Percentiles rank a stretch among this genome's conserved stretches.
These are phyloP conservation scores for Trypanosoma melophagium DNA, from an alignment of 208 protist species.

Conservation along the genomic window DNA sequence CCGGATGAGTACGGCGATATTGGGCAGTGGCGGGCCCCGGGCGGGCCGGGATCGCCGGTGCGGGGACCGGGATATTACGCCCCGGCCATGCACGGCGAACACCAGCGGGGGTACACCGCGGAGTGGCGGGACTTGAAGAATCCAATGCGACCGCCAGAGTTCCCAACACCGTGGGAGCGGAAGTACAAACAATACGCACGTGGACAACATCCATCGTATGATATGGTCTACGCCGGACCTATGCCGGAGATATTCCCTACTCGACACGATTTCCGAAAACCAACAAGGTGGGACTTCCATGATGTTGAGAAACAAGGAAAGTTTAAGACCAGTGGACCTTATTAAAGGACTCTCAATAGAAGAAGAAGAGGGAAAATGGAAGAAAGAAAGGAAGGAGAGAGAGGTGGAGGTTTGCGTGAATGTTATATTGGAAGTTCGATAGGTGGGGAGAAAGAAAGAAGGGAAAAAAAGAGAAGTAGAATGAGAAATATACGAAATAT, in stretches of 20 bases:
- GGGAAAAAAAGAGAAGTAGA: neutral
- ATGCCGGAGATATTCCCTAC: slow-evolving; percentile 92
- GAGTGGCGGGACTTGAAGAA: slow-evolving; percentile 90
- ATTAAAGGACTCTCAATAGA: slow-evolving; percentile 34
- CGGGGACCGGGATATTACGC: slow-evolving; percentile 89
- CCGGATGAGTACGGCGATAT: slow-evolving; percentile 91
- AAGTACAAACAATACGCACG: slow-evolving; percentile 91
- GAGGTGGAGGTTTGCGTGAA: too few relatives aligned
- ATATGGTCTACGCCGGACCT: slow-evolving; percentile 89
- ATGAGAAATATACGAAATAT: too few relatives aligned
- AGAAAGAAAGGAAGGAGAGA: neutral
- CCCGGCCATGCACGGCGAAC: slow-evolving; percentile 87
- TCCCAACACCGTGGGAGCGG: slow-evolving; percentile 86
- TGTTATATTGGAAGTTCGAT: too few relatives aligned
- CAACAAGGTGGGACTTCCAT: slow-evolving; percentile 90
- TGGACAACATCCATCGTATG: slow-evolving; percentile 89
- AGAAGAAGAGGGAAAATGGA: neutral
- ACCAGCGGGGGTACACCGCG: slow-evolving; percentile 83
- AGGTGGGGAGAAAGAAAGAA: neutral
- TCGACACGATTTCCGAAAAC: slow-evolving; percentile 83
- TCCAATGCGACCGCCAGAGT: slow-evolving; percentile 81
- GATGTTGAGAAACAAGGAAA: slow-evolving; percentile 88
- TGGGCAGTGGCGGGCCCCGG: slow-evolving; percentile 88
- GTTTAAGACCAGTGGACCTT: slow-evolving; percentile 83
- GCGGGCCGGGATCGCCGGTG: slow-evolving; percentile 77